Evolutionary conservation across 768 basidiomycete genomes (phyloP).

Genomic region (Arthromyces matolae): DNA sequence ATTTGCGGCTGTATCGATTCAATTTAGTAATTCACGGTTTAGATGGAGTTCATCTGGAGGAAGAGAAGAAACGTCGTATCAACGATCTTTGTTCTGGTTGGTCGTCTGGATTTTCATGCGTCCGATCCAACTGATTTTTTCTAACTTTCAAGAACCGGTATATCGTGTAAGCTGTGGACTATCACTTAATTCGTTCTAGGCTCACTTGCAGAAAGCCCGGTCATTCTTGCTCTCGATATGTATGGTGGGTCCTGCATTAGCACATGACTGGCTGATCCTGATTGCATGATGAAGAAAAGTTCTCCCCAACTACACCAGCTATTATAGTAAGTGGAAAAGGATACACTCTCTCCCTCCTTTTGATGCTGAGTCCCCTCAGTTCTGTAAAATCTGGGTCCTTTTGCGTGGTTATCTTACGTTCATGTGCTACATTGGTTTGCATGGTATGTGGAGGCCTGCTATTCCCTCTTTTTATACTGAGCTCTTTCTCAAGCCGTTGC

Average conservation of each 20-base stretch:
- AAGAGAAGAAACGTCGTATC: slow-evolving; percentile 9
- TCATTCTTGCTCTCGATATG: slow-evolving; percentile 2
- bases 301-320: neutral
- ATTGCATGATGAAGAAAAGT: slow-evolving; percentile 1
- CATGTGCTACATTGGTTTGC: slow-evolving; percentile 6
- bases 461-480: neutral
- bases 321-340: neutral
- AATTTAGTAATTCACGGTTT: no score
- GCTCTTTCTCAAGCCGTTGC: slow-evolving; percentile 4
- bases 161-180: slow-evolving; percentile 5
- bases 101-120: no score
- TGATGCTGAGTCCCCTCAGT: slow-evolving; percentile 1
- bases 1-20: no score
- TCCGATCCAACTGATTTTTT: neutral
- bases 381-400: slow-evolving; percentile 11
- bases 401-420: slow-evolving; percentile 10
- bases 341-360: neutral
- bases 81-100: slow-evolving; percentile 10
- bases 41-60: slow-evolving; percentile 15
- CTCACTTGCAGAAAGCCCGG: neutral
- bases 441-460: neutral
- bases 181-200: neutral
- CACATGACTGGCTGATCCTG: no score
- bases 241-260: no score
- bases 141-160: slow-evolving; percentile 12